These are phyloP conservation scores for Cytospora piceicola DNA, from an alignment of 2,329 filamentous ascomycete genomes.

Conservation along the genomic window DNA sequence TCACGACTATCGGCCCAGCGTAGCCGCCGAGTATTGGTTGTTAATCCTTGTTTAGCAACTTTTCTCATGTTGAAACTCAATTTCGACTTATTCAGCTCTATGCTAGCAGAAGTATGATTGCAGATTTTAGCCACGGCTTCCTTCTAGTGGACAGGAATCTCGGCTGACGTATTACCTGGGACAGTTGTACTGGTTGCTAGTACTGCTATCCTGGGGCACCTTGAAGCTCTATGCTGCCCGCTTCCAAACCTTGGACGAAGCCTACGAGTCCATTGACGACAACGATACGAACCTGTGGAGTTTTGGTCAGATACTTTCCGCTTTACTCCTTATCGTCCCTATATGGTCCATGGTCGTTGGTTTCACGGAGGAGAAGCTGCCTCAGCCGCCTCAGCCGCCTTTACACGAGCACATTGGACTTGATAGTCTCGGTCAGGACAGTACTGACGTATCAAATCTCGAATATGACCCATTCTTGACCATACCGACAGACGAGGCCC, in stretches of 20 bases:
- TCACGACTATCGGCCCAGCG: neutral
- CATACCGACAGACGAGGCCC: neutral
- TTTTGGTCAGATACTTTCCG: neutral
- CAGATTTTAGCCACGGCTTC: neutral
- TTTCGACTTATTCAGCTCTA: neutral
- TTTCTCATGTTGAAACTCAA: neutral
- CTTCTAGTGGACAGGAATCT: neutral
- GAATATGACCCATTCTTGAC: neutral
- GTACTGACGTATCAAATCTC: neutral
- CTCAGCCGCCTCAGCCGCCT: neutral
- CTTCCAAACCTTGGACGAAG: neutral
- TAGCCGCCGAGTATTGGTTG: neutral
- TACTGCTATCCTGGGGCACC: neutral
- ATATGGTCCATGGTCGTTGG: neutral
- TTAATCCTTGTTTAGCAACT: neutral
- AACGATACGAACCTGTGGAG: neutral
- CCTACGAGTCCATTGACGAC: neutral
- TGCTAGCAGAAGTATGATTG: neutral
- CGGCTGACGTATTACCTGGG: neutral
- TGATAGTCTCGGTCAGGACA: neutral
- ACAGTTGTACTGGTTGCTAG: neutral
- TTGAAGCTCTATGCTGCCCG: neutral
- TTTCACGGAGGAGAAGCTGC: neutral
- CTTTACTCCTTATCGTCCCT: neutral
- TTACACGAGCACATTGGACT: neutral